phyloP scores from a whole-genome alignment of 306 rosid genomes.

The Corylus heterophylla region DNA sequence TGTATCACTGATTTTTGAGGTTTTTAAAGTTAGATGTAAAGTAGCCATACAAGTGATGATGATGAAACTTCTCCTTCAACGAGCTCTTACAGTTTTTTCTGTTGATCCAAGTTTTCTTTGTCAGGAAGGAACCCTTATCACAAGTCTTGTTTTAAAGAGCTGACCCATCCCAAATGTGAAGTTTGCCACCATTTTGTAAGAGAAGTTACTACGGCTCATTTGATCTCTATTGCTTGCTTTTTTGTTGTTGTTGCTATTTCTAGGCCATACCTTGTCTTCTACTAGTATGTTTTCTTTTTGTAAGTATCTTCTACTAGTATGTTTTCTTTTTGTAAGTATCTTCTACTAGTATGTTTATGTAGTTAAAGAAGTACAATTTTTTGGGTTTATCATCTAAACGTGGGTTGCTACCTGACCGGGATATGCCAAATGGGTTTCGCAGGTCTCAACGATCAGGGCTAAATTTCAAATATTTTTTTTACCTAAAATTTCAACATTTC shows the following conservation, averaged over 20 bases:
- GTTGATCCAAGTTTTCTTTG: constrained; percentile 84
- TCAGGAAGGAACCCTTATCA: constrained; percentile 95
- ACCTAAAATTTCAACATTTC: neutral
- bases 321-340: too few relatives aligned
- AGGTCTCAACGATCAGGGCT: neutral
- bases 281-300: too few relatives aligned
- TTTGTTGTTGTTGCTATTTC: neutral
- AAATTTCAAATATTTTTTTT: neutral
- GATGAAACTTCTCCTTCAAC: constrained; percentile 27
- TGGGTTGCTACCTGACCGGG: constrained; percentile 3
- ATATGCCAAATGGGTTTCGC: neutral
- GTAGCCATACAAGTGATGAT: constrained; percentile 9
- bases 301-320: too few relatives aligned
- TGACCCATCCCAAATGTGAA: constrained; percentile 92
- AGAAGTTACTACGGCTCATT: constrained; percentile 12
- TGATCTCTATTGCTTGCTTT: constrained; percentile 3
- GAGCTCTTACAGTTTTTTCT: constrained; percentile 51
- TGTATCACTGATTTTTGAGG: constrained; percentile 12
- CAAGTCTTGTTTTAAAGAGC: constrained; percentile 87
- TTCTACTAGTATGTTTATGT: neutral
- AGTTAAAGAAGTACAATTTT: neutral
- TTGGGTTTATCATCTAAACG: neutral
- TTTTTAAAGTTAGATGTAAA: constrained; percentile 1
- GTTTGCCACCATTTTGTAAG: constrained; percentile 96
- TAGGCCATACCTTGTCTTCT: neutral